Base-by-base conservation (phyloP, 225 moss, liverwort and hornwort genomes). In the Pleurozium schreberi region DNA sequence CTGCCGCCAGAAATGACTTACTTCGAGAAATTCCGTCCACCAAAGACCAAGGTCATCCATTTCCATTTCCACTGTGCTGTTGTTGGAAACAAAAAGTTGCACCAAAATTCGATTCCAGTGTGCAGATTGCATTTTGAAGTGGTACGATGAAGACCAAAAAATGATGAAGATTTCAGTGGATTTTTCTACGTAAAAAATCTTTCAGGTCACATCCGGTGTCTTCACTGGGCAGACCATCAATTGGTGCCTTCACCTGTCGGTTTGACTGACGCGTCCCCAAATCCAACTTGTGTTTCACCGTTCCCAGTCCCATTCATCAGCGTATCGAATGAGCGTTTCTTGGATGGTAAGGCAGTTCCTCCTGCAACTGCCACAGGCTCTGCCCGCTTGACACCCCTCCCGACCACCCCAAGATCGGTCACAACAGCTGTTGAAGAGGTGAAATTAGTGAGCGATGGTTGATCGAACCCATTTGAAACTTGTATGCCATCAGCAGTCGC, bases 361-460 rank as follows among this genome's bases (percentile, higher is more conserved):
- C 90, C 94, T 57, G 91, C 57, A 63, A 96, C 86, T 86, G 96
- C 90, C 36, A 94, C 90, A 12, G 93, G 95, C 77, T 95, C 94
- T 70, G 98, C 95, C 81, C 98, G 94, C 93, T 97, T 96, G 79
- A 97, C 92, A 57, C 98, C 98, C 90, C 98, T 93, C 70, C 98
- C 98, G 66, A 98, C 93, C 88, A 98, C 95, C 77, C 97, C 96
- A 75, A 97, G 95, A 89, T 97, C 94, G 47, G 98, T 97, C 42
- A 97, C 96, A 67, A 93, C 91, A 75, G 92, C 92, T 65, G 94
- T 84, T 82, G 94, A 91, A 57, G 97, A 93, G 62, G 93, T 83
- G 73, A 89, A 93, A 79, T 79, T 91, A n/a, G 91, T 84, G 65
- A 89, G 84, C 55, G 93, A 91, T 62, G 95, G 91, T 71, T 92